phyloP scores from a whole-genome alignment of 1,139 yeast species.

The Debaryomyces subglobosus region DNA sequence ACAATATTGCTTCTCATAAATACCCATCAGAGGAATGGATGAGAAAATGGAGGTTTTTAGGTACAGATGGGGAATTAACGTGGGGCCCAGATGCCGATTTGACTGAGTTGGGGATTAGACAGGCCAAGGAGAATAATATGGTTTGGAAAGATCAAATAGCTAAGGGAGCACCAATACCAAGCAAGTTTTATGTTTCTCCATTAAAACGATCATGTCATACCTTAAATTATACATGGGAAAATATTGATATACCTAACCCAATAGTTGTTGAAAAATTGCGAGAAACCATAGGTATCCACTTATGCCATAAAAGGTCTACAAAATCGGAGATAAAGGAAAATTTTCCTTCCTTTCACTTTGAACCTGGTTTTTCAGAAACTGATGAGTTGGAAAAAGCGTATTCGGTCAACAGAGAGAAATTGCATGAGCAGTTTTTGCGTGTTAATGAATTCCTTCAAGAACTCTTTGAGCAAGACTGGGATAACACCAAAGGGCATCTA shows the following conservation, averaged over 20 bases:
- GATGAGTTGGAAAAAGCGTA: constrained; percentile 49
- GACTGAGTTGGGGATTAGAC: constrained; percentile 56
- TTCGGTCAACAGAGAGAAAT: constrained; percentile 31
- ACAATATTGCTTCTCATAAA: constrained; percentile 60
- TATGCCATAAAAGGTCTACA: constrained; percentile 63
- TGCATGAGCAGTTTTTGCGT: constrained; percentile 53
- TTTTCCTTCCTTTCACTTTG: constrained; percentile 42
- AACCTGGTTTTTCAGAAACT: constrained; percentile 48
- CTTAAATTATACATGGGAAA: constrained; percentile 60
- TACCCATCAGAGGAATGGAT: constrained; percentile 65
- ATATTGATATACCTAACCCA: constrained; percentile 39
- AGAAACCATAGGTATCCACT: constrained; percentile 68
- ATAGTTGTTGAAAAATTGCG: constrained; percentile 57
- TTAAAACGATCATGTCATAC: constrained; percentile 66
- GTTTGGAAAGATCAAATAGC: constrained; percentile 48
- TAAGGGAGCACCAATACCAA: constrained; percentile 57
- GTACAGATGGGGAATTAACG: constrained; percentile 55
- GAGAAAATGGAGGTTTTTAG: constrained; percentile 56
- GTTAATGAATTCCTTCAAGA: constrained; percentile 51
- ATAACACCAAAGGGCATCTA: constrained; percentile 19
- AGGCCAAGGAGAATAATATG: constrained; percentile 47
- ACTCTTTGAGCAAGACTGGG: constrained; percentile 44
- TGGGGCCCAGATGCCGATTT: constrained; percentile 76
- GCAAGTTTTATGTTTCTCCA: constrained; percentile 62
- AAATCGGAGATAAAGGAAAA: constrained; percentile 27